Evolutionary conservation across 2,329 filamentous ascomycete species (phyloP).

Genomic region (Penicillium sp.): DNA sequence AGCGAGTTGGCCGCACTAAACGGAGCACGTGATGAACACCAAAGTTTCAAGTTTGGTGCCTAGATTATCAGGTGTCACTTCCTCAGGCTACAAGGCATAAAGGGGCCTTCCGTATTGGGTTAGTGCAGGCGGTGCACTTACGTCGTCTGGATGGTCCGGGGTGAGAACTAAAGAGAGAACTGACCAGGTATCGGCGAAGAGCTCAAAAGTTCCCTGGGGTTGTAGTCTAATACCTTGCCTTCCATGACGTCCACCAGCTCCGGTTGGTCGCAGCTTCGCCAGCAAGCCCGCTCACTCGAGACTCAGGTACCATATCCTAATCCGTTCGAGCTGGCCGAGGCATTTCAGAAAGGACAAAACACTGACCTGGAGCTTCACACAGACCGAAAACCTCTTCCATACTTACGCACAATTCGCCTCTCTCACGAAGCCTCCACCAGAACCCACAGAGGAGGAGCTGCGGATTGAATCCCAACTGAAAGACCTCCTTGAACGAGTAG

Average conservation of each 20-base stretch:
- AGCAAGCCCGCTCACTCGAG: slow-evolving; percentile 85
- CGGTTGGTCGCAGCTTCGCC: slow-evolving; percentile 90
- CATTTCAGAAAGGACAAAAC: slow-evolving; percentile 4
- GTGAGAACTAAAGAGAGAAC: neutral
- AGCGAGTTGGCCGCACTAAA: slow-evolving; percentile 39
- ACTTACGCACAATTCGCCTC: slow-evolving; percentile 89
- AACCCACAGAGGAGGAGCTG: slow-evolving; percentile 81
- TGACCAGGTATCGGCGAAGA: neutral
- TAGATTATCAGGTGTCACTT: slow-evolving; percentile 7
- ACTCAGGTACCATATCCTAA: slow-evolving; percentile 66
- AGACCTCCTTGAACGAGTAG: slow-evolving; percentile 67
- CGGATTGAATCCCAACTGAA: slow-evolving; percentile 77
- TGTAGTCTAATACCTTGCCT: neutral
- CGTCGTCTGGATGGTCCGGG: slow-evolving; percentile 16
- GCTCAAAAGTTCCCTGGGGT: neutral
- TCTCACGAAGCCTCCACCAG: slow-evolving; percentile 72
- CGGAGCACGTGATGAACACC: slow-evolving; percentile 26
- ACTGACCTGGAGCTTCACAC: slow-evolving; percentile 14
- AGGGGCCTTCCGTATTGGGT: slow-evolving; percentile 10
- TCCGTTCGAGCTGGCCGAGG: slow-evolving; percentile 1
- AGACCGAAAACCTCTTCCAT: slow-evolving; percentile 74
- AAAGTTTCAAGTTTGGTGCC: neutral
- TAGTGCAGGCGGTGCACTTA: slow-evolving; percentile 17
- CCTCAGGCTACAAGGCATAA: neutral
- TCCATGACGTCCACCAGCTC: slow-evolving; percentile 58